Conservation (phyloP, 495 filamentous ascomycete genomes). For the Neurospora sublineolata region DNA sequence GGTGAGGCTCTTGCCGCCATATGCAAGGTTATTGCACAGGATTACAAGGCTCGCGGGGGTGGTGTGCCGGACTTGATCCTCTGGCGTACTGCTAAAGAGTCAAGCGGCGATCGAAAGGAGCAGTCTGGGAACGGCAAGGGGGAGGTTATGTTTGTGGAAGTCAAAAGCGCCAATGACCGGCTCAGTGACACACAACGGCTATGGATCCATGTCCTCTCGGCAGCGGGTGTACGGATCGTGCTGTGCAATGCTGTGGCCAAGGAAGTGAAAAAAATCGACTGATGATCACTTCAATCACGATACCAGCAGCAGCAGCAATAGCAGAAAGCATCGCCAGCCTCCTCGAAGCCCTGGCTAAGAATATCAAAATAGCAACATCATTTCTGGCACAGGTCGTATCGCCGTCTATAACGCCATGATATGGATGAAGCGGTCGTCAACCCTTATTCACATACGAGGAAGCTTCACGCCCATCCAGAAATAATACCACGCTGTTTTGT, state of each 20-base stretch:
- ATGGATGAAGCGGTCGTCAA: not conserved
- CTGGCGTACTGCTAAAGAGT: conserved; percentile 42
- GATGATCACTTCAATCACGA: not conserved
- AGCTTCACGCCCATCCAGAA: not conserved
- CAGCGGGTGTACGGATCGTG: conserved; percentile 75
- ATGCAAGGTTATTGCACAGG: conserved; percentile 90
- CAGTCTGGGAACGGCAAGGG: conserved; percentile 12
- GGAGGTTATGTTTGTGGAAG: conserved; percentile 76
- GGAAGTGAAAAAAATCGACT: conserved; percentile 40
- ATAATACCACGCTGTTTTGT: not conserved
- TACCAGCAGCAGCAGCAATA: not conserved
- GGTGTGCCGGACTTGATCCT: conserved; percentile 91
- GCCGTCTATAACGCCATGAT: not conserved
- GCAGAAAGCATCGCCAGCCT: not conserved
- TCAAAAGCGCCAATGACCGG: conserved; percentile 91
- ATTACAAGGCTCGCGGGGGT: conserved; percentile 75
- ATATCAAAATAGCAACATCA: not conserved
- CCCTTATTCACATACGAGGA: not conserved
- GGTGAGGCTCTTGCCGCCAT: conserved; percentile 69
- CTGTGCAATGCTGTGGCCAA: conserved; percentile 78
- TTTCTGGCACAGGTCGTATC: not conserved
- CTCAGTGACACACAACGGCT: conserved; percentile 92
- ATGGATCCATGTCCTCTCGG: conserved; percentile 88
- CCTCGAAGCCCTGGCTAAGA: not conserved
- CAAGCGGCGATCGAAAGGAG: conserved; percentile 17